Base-by-base conservation (phyloP, 352 stramenopile species). In the Phytopythium kandeliae region DNA sequence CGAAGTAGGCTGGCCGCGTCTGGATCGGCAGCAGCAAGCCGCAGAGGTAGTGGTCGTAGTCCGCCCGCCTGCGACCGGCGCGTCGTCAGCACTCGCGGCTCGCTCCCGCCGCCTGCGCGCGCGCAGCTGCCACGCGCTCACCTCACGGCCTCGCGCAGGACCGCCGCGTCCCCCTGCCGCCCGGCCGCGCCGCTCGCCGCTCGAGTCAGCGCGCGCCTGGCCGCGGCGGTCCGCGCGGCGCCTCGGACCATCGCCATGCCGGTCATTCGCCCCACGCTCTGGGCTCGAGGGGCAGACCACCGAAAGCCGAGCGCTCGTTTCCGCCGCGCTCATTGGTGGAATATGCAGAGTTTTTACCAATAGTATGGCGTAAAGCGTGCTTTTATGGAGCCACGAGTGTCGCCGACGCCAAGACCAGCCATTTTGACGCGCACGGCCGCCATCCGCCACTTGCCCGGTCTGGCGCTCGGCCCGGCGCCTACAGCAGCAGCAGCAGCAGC, bases 41-140 rank as follows among this genome's bases (percentile, higher is more conserved):
- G 49, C 74, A 85, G 12, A 87, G 62, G 35, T 88, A 95, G 69
- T 89, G 73, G 65, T 93, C 81, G 57, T 92, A 95, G 65, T 95
- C 84, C 37, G 84, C 54, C 58, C 86, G 89, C 54, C 83, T 94
- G 63, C 21, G 25, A 54, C 7, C 15, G 12, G 3, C 12, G 11
- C 11, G 6, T 3, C 8, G 8, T 16, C 15, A 26, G 4, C 21
- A n/a, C 16, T 44, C 38, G 28, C 19, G 2, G 34, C 10, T 16
- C 12, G 34, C 38, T 24, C 36, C 10, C 17, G 13, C 10, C 0
- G 25, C 38, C n/a, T 7, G 13, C 1, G n/a, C 3, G 28, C 2
- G 7, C 5, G 7, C 17, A 5, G 12, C 34, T 3, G n/a, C 13
- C 4, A 3, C 38, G n/a, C 19, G 42, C 50, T 47, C 44, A 86